phyloP scores from a whole-genome alignment of 208 protist species.

The Tritrichomonas foetus region DNA sequence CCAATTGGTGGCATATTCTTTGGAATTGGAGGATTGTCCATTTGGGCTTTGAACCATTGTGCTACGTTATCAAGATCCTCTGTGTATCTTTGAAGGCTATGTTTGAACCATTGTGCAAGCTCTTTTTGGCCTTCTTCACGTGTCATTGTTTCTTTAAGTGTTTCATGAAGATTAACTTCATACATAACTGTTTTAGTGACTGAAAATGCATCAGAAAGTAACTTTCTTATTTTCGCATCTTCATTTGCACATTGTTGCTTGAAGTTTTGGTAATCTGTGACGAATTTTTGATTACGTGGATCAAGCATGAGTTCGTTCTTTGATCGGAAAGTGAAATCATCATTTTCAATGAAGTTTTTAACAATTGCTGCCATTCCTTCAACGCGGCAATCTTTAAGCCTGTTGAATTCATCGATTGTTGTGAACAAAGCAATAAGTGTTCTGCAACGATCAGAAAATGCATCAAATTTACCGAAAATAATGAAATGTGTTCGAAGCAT shows the following conservation, averaged over 20 bases:
- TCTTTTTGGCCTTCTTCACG: not conserved
- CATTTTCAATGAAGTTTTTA: not conserved
- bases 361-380: slow-evolving; percentile 14
- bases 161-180: not conserved
- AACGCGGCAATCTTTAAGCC: not conserved
- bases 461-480: slow-evolving; percentile 34
- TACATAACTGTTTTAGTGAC: not conserved
- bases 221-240: not conserved
- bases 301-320: not conserved
- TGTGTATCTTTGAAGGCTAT: not conserved
- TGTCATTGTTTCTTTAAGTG: not conserved
- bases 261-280: not conserved
- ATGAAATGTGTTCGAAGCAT: not conserved
- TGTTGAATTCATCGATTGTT: not conserved
- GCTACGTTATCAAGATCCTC: not conserved
- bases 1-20: slow-evolving; percentile 40
- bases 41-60: not conserved
- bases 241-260: not conserved
- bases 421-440: not conserved
- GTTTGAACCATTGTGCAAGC: not conserved
- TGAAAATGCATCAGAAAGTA: not conserved
- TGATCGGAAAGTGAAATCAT: not conserved
- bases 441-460: not conserved
- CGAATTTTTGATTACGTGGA: not conserved
- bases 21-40: not conserved